Evolutionary conservation across 352 stramenopile genomes (phyloP).

Genomic region (Phytophthora cajani): DNA sequence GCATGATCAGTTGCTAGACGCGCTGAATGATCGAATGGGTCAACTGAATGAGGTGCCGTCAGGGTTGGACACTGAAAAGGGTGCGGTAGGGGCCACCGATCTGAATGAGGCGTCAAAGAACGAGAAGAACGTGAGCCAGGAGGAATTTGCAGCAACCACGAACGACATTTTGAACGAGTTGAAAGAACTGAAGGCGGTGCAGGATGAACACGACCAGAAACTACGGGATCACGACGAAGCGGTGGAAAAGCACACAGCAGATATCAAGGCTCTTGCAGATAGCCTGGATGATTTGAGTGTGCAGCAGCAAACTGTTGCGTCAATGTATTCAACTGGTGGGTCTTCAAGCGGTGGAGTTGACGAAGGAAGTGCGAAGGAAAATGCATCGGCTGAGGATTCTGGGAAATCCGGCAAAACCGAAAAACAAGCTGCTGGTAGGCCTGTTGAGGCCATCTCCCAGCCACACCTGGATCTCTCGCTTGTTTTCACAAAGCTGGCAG

Average conservation of each 20-base stretch:
- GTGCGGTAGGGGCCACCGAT: conserved; percentile 9
- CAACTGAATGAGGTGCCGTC: conserved; percentile 38
- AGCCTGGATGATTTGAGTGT: conserved; percentile 63
- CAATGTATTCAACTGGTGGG: conserved; percentile 32
- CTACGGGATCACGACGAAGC: conserved; percentile 51
- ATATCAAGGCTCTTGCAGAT: conserved; percentile 54
- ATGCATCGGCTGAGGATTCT: conserved; percentile 6
- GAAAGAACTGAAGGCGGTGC: conserved; percentile 51
- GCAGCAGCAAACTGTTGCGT: conserved; percentile 54
- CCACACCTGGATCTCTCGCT: conserved; percentile 74
- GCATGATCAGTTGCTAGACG: conserved; percentile 48
- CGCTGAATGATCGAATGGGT: conserved; percentile 39
- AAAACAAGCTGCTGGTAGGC: conserved; percentile 8
- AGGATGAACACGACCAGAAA: conserved; percentile 46
- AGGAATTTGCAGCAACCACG: conserved; percentile 23
- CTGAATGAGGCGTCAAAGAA: conserved; percentile 2
- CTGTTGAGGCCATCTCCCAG: conserved; percentile 18
- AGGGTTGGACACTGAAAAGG: conserved; percentile 7
- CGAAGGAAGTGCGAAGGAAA: conserved; percentile 15
- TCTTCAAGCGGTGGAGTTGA: neutral
- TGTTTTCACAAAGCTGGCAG: conserved; percentile 82
- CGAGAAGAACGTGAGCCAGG: neutral
- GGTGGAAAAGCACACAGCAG: conserved; percentile 54
- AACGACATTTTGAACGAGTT: conserved; percentile 53
- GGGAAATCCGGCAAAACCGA: conserved; percentile 18